Evolutionary conservation across 805 yeast species (phyloP).

Genomic region (Candida maris): DNA sequence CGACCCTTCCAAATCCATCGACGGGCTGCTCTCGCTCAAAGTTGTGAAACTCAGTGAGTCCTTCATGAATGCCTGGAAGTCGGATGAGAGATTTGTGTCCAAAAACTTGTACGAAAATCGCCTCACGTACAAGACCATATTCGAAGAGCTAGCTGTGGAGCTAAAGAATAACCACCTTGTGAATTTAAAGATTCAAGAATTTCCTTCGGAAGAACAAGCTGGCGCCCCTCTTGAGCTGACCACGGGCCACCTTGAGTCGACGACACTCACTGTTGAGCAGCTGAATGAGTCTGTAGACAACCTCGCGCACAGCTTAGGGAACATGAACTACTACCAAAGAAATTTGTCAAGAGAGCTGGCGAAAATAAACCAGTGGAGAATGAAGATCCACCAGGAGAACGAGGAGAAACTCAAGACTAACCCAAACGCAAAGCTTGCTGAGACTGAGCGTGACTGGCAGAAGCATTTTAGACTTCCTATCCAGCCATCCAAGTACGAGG

Average conservation of each 20-base stretch:
- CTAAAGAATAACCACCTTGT: constrained; percentile 68
- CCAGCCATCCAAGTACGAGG: constrained; percentile 74
- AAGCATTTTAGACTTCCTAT: constrained; percentile 61
- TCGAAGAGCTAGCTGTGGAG: constrained; percentile 66
- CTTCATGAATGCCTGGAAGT: constrained; percentile 47
- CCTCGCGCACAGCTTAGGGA: constrained; percentile 72
- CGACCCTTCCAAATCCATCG: constrained; percentile 65
- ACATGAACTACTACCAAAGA: constrained; percentile 79
- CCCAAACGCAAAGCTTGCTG: constrained; percentile 45
- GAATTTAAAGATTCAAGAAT: constrained; percentile 30
- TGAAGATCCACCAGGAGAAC: constrained; percentile 63
- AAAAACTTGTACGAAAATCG: constrained; percentile 58
- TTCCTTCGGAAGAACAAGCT: constrained; percentile 13
- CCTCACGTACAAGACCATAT: constrained; percentile 60
- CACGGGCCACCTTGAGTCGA: constrained; percentile 38
- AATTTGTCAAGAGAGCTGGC: constrained; percentile 64
- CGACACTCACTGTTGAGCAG: constrained; percentile 50
- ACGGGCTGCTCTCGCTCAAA: constrained; percentile 59
- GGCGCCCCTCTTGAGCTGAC: constrained; percentile 35
- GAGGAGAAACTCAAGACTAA: constrained; percentile 55
- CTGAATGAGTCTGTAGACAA: constrained; percentile 69
- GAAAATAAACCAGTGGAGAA: constrained; percentile 73
- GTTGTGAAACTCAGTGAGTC: constrained; percentile 65
- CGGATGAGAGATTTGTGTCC: constrained; percentile 61
- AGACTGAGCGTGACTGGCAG: constrained; percentile 57